Base-by-base conservation (phyloP, 345 rosid species). In the Isatis tinctoria region DNA sequence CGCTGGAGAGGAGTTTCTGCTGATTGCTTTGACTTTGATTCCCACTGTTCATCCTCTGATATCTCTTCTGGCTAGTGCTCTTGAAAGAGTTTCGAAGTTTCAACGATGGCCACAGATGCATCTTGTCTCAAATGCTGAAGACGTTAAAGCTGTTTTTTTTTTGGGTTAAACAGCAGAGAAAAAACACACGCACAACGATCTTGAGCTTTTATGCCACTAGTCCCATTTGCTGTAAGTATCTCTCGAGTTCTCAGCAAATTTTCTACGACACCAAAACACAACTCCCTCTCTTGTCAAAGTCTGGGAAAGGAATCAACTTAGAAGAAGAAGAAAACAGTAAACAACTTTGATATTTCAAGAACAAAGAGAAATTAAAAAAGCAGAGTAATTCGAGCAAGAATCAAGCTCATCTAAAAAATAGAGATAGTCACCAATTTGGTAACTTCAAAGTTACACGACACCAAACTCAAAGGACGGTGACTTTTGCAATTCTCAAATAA, bases 31-130 rank as follows among this genome's bases (percentile, higher is more conserved):
- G 60, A 4, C 32, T 61, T n/a, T 67, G 62, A n/a, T 75, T 54
- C 37, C 48, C 66, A 14, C 62, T 74, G 61, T 40, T 28, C 4
- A 10, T 52, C 57, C 70, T 76, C 35, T 56, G 75, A 36, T 56
- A 63, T n/a, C 35, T 70, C 54, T 64, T 70, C 32, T n/a, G 13
- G 60, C 47, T 70, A 70, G 20, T 44, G 40, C 67, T 48, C 80
- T 77, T 77, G 80, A 77, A 76, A 2, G 80, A 76, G 14, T 70
- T 70, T 45, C 76, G 27, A 57, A 77, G 71, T 48, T 77, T 77
- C 67, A 77, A 30, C 4, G 80, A 70, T 39, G 80, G 80, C 80
- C 80, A 77, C n/a, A 77, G 61, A 77, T 77, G 80, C 80, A 77
- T 77, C 67, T 70, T 32, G 4, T 16, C 53, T 28, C 6, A 1